Base-by-base conservation (phyloP, 192 early-diverging fungal genomes). In the Gorgonomyces haynaldii region DNA sequence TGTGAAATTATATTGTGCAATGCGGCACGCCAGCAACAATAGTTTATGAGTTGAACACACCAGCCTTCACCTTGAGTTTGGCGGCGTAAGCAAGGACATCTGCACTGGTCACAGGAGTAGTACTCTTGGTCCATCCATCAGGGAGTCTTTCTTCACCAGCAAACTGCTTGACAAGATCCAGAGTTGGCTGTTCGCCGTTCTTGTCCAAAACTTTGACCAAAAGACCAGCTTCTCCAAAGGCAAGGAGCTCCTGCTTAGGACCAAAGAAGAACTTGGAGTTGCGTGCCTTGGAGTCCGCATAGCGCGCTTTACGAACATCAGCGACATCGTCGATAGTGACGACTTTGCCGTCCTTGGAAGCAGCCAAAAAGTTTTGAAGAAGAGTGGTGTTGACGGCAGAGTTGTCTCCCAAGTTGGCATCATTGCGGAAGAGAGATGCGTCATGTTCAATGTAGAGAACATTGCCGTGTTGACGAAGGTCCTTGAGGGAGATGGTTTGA, bases 381-480 rank as follows among this genome's bases (percentile, higher is more conserved):
- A 66, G 47, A 4, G 9, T 45, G 15, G 24, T 16, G 25, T 58
- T 36, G 27, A 39, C 23, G 10, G 23, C 1, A 16, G 13, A 17
- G 51, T 52, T 54, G 53, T 67, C 53, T n/a, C 65, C 65, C 32
- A 67, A 45, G 35, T 17, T 30, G 16, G 17, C 23, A 42, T 67
- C 65, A 16, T 48, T 24, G 0, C 65, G 35, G 9, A 56, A 27
- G 21, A 67, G 44, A 23, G 60, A 63, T 4, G 52, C 52, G 24
- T 67, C 65, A 46, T 67, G 65, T 42, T 67, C 60, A 10, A 67
- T 55, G n/a, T n/a, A n/a, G n/a, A n/a, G n/a, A n/a, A n/a, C n/a
- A 15, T 17, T 27, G 23, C 38, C 38, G 48, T 55, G 53, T 4
- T 17, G 25, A 8, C 39, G 30, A 2, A 54, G 30, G 3, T 44